Base-by-base conservation (phyloP, 2,329 filamentous ascomycete species). In the Ophiostoma himal-ulmi region DNA sequence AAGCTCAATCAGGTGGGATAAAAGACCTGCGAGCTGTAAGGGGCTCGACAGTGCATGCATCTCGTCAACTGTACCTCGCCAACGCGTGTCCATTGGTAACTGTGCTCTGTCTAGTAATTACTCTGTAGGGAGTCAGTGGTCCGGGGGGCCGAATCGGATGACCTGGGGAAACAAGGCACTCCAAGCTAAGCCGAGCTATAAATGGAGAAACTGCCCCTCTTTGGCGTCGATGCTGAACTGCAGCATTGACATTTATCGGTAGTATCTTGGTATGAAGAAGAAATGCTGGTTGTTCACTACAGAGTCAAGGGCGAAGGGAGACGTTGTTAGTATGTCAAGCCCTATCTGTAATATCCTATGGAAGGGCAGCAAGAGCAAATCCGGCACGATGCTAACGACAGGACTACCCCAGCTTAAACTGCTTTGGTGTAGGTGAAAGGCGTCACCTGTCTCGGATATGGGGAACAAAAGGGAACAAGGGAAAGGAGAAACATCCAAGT, bases 1-100 rank as follows among this genome's bases (percentile, higher is more conserved):
- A 65, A 65, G 62, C 34, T 65, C 34, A 7, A 22, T 65, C 62
- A 65, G 34, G 62, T 65, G 62, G 62, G 26, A 62, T 30, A 14
- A 30, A 34, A 20, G 17, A 17, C 52, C 52, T 57, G 52, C 52
- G 57, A 14, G 26, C 26, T 62, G 57, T 5, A 34, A 62, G 57
- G 57, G 57, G 34, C 57, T 62, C 57, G 22, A 17, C 36, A 5
- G 36, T 60, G 54, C 54, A 60, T 60, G 14, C 14, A 6, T 2
- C 52, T 14, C 5, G 13, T 6, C 20, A 34, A 34, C 52, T 22
- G 20, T 10, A n/a, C 52, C 52, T 57, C 30, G 5, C 22, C 52
- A 26, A 22, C 17, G 17, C 5, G 22, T 8, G 4, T 26, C 13
- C 44, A 17, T 48, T 48, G 44, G 6, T 14, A 20, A 17, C 13